These are phyloP conservation scores for Hydrangea macrophylla DNA, from an alignment of 148 eudicot species.

Conservation along the genomic window DNA sequence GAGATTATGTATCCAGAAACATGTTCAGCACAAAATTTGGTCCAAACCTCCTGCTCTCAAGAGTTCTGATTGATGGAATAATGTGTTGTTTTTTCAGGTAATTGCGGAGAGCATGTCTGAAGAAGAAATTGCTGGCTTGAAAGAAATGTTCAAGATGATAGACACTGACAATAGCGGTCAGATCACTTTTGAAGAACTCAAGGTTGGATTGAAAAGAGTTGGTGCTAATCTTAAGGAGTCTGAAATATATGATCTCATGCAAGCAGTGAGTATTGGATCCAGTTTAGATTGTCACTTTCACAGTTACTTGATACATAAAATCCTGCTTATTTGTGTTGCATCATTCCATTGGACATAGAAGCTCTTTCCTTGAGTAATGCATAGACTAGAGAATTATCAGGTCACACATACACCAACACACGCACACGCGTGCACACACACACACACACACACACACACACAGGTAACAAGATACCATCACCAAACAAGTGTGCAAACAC, in stretches of 20 bases:
- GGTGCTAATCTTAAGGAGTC: slow-evolving; percentile 84
- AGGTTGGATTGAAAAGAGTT: slow-evolving; percentile 68
- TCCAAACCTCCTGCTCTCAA: not conserved
- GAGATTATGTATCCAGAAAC: not conserved
- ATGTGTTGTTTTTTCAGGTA: slow-evolving; percentile 37
- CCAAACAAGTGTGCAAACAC: too few relatives aligned
- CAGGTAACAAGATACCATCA: too few relatives aligned
- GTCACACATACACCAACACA: too few relatives aligned
- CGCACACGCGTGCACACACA: too few relatives aligned
- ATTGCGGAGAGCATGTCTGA: slow-evolving; percentile 86
- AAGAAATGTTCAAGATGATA: slow-evolving; percentile 92
- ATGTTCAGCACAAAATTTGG: not conserved
- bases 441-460: too few relatives aligned
- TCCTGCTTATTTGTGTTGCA: too few relatives aligned
- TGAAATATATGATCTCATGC: slow-evolving; percentile 72
- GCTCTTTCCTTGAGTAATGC: not conserved
- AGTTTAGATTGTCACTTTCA: not conserved
- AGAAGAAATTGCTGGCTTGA: slow-evolving; percentile 92
- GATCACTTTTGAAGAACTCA: slow-evolving; percentile 84
- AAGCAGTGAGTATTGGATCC: slow-evolving; percentile 62
- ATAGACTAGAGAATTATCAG: too few relatives aligned
- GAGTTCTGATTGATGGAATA: not conserved
- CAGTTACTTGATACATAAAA: not conserved
- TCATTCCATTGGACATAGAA: too few relatives aligned
- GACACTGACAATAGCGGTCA: slow-evolving; percentile 84